Base-by-base conservation (phyloP, 2,329 filamentous ascomycete genomes). In the Chaetomium olivaceum region DNA sequence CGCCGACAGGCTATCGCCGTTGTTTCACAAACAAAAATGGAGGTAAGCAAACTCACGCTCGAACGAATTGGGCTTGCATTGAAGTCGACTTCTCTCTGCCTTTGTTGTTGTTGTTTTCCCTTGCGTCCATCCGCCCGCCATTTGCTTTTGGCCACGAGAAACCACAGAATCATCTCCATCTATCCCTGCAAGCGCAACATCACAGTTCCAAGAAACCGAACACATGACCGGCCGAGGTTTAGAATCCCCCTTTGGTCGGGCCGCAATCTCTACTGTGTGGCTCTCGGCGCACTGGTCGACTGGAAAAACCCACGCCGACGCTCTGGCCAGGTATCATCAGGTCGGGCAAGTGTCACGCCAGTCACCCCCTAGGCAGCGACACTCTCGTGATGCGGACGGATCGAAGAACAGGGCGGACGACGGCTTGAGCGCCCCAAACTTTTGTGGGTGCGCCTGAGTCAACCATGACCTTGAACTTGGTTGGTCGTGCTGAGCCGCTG, bases 321-420 rank as follows among this genome's bases (percentile, higher is more conserved):
- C 59, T 48, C 59, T 29, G 58, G 36, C 51, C 27, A 36, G 25
- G 54, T 54, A 51, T 61, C 63, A 39, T 64, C 61, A 31, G 43
- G 64, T 65, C 61, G 61, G 65, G 61, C 68, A 70, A 70, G 68
- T 70, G 68, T 70, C 69, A 71, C 69, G 61, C 69, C 67, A 68
- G 66, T 54, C 55, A 54, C 16, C 39, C 39, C 60, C 60, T 64
- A 66, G 67, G 61, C 63, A 69, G 67, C 64, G 62, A 51, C 29
- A 51, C 16, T 48, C 16, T 48, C 23, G 61, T 62, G 36, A 55
- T 64, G 63, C 59, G 33, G 59, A 39, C 58, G 36, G 39, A 29
- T 57, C 39, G 43, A 52, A 56, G 55, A 39, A 43, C 31, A 48
- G 50, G 36, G n/a, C 43, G 31, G 29, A 21, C 16, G 58, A 48